A percentile compares a stretch with the other conserved stretches of the same genome.
phyloP scores from a whole-genome alignment of 1,284 basidiomycete genomes.

The Fomitopsis pinicola region DNA sequence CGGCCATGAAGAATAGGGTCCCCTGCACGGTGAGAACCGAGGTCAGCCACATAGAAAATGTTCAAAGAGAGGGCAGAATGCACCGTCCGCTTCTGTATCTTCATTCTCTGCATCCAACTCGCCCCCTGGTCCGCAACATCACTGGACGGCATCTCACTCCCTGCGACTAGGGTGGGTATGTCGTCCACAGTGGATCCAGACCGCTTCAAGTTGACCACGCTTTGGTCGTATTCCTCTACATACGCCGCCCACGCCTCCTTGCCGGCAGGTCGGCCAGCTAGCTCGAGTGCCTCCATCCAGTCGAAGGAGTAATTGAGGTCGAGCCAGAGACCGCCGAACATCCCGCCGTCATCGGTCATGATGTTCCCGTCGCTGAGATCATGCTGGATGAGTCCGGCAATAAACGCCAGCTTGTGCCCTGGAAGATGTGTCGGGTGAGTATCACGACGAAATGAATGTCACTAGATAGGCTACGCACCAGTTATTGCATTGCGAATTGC shows the following conservation, averaged over 20 bases:
- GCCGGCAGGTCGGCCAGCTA: too few species aligned
- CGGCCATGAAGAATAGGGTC: slow-evolving; percentile 6
- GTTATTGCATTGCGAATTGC: neutral
- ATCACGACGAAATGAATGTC: too few species aligned
- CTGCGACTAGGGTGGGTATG: neutral
- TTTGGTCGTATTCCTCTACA: neutral
- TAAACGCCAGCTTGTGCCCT: neutral
- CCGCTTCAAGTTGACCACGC: neutral
- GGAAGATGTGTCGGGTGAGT: neutral
- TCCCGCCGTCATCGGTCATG: neutral
- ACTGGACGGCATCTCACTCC: too few species aligned
- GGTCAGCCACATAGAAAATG: too few species aligned
- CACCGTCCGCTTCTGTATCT: neutral
- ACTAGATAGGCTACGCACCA: neutral
- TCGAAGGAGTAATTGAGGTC: too few species aligned
- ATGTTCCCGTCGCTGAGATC: neutral
- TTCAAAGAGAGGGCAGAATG: too few species aligned
- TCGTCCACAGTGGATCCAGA: neutral
- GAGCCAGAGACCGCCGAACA: neutral
- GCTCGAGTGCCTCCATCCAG: too few species aligned
- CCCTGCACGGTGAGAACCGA: neutral
- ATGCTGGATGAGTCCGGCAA: neutral
- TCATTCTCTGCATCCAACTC: neutral
- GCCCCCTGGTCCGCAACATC: too few species aligned
- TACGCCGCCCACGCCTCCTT: too few species aligned